Evolutionary conservation across 331 rosid genomes (phyloP), one percentile per base, ranked within the genome.

Genomic region (Pyracantha coccinea): DNA sequence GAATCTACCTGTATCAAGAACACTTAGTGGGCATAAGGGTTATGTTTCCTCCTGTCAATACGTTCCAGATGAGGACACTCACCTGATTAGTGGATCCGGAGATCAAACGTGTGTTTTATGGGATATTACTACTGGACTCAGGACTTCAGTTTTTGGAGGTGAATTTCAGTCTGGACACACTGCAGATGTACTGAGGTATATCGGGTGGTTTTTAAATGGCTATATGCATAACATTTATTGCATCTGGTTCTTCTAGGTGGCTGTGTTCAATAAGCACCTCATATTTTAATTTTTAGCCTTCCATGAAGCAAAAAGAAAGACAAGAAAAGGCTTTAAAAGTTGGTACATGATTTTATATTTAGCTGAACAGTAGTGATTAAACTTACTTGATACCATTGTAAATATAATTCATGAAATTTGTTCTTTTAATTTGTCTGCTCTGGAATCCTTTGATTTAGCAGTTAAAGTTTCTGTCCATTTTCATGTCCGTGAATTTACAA

Each of bases 121-220:
- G 98, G 97, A 93, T 86, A 87, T 91, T 76, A 87, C 96, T 29
- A 91, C 97, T 2, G 98, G 98, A 77, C 97, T 93, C 38, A 83
- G 91, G 80, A 89, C 98, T 25, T 89, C 98, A 75, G 97, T 91
- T 72, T 93, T 93, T 31, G 98, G 98, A 24, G 98, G 97, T 73
- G 97, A 94, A 85, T 94, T 94, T 92, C 99, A 94, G 86, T 94
- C 97, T 6, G 99, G 99, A 64, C 99, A 94, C 74, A 89, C 96
- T 76, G 88, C 89, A 55, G 99, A 94, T 77, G 96, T 94, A 78
- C 80, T 82, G 24, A 91, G 99, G 99, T 94, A 89, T 53, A 32
- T 66, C 19, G 27, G 75, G 35, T 50, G 68, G 79, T 82, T 81
- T 9, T 35, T 23, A 10, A 63, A 32, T 7, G 27, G 50, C 35